Conservation (phyloP, 2,329 filamentous ascomycete genomes). For the Hypocrella siamensis region DNA sequence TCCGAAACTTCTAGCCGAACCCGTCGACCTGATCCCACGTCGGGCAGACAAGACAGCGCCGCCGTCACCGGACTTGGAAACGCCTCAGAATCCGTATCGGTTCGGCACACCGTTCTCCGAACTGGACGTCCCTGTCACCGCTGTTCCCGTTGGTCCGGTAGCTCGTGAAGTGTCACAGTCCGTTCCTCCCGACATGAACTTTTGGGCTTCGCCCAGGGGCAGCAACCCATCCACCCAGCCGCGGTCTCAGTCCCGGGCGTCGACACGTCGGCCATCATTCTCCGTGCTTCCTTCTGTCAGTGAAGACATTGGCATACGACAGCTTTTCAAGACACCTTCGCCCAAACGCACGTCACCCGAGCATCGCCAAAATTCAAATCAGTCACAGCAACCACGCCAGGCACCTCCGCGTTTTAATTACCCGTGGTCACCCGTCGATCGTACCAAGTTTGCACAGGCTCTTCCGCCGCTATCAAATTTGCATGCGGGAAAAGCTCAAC, state of each 20-base stretch:
- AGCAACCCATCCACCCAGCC: constrained; percentile 16
- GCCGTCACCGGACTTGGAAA: constrained; percentile 38
- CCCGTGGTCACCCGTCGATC: constrained; percentile 38
- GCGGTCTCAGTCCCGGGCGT: constrained; percentile 38
- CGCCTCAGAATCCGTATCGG: constrained; percentile 48
- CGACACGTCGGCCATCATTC: constrained; percentile 50
- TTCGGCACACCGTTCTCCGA: constrained; percentile 82
- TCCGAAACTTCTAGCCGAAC: constrained; percentile 6
- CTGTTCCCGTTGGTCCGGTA: constrained; percentile 54
- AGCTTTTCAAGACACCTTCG: constrained; percentile 14
- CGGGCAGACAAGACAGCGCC: constrained; percentile 35
- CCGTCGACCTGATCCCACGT: constrained; percentile 28
- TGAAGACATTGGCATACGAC: constrained; percentile 39
- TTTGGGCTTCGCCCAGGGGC: constrained; percentile 32
- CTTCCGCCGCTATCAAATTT: constrained; percentile 20
- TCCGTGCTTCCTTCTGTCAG: constrained; percentile 52
- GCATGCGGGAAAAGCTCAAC: constrained; percentile 9
- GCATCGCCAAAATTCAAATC: constrained; percentile 11
- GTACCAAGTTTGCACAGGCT: constrained; percentile 27
- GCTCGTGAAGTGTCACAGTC: constrained; percentile 73
- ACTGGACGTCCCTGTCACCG: constrained; percentile 72
- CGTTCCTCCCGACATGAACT: constrained; percentile 87
- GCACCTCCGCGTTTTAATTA: constrained; percentile 39
- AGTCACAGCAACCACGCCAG: constrained; percentile 23
- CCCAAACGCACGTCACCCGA: constrained; percentile 19